Evolutionary conservation across 2,329 filamentous ascomycete genomes (phyloP), one percentile per base, ranked within the genome.

Genomic region (Microsporum ferrugineum): DNA sequence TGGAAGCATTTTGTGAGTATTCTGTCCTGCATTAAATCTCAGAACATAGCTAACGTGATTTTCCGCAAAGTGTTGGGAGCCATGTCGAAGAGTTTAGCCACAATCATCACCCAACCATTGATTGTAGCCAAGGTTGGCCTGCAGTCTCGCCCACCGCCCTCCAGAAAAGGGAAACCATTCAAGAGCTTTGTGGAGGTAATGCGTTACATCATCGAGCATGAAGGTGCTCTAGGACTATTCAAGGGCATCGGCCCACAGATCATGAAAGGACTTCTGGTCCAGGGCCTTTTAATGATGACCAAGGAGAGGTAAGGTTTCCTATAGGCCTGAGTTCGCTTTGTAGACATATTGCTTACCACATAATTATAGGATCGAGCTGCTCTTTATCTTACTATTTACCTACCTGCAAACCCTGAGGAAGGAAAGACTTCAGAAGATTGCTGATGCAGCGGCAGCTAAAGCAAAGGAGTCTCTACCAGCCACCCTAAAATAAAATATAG

Each of bases 221-320:
- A 99, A 72, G 94, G 94, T 2, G 72, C 83, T 0, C 69, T 87
- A 10, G 88, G 88, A n/a, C 80, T 99, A 1, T 99, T 97, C 80
- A 99, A 99, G 78, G 94, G 94, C 47, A 96, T 99, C 66, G 91
- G 85, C 0, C 94, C 94, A 2, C 94, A 99, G 74, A 88, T 99
- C 58, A 75, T 91, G 62, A 99, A 99, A 76, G 94, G 94, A 0
- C 77, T 99, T 59, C 73, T 99, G 57, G 94, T 99, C 1, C 94
- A 99, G 71, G 94, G 94, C 57, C 84, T 99, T 61, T 79, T 99
- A 43, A 99, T 99, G 94, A 99, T 96, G 91, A 94, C 91, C 56
- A 99, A 99, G 77, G 94, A 99, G 77, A 84, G 91, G 88, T 91
- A 80, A 66, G 80, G 59, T 51, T 10, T 31, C 23, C 8, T 51